Evolutionary conservation across 1,284 basidiomycete species (phyloP).

Genomic region (Cerrena zonata): DNA sequence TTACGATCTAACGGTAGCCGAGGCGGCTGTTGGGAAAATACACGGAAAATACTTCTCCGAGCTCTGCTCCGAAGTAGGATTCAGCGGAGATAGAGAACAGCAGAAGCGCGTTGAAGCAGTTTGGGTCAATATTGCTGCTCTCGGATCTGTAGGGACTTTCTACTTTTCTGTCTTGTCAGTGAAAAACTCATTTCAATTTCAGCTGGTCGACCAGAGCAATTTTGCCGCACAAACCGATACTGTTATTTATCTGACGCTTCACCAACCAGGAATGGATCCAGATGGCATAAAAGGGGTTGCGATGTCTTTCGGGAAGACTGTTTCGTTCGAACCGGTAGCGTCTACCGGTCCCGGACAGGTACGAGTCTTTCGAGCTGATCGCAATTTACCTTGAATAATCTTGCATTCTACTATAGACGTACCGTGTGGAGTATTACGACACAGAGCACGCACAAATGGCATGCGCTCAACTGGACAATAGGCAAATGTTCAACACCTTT

Average conservation of each 20-base stretch:
- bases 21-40: slow-evolving; percentile 36
- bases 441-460: slow-evolving; percentile 43
- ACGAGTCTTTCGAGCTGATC: neutral
- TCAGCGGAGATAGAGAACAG: slow-evolving; percentile 10
- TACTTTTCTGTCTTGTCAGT: neutral
- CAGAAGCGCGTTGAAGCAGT: neutral
- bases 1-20: slow-evolving; percentile 53
- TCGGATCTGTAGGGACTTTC: slow-evolving; percentile 15
- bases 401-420: slow-evolving; percentile 32
- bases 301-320: slow-evolving; percentile 20
- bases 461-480: slow-evolving; percentile 35
- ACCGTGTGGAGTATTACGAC: slow-evolving; percentile 61
- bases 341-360: no score
- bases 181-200: slow-evolving; percentile 6
- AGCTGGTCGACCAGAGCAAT: slow-evolving; percentile 38
- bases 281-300: slow-evolving; percentile 17
- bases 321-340: neutral
- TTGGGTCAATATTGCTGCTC: neutral
- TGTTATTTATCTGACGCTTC: slow-evolving; percentile 34
- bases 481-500: slow-evolving; percentile 28
- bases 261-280: slow-evolving; percentile 18
- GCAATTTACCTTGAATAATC: neutral
- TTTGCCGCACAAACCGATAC: slow-evolving; percentile 39
- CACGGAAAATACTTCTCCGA: slow-evolving; percentile 14
- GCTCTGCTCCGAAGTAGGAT: slow-evolving; percentile 9